A percentile compares a stretch with the other conserved stretches of the same genome.
phyloP scores from a whole-genome alignment of 192 early-diverging fungal genomes.

The Entomortierella beljakovae region DNA sequence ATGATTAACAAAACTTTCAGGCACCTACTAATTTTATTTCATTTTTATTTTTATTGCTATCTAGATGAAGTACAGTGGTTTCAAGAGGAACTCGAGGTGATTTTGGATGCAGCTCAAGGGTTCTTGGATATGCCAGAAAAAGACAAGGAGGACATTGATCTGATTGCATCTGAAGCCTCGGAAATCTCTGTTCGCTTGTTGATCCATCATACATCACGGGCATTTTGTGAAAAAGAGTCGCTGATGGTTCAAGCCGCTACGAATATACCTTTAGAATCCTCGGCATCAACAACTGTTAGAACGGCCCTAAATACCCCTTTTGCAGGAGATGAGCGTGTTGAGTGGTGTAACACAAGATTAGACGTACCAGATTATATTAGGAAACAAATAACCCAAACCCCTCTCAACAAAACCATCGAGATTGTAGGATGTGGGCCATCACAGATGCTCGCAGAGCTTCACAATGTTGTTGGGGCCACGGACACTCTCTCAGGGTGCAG shows the following conservation, averaged over 20 bases:
- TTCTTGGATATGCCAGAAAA: conserved; percentile 20
- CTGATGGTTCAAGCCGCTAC: conserved; percentile 7
- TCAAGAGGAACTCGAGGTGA: conserved; percentile 40
- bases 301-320: conserved; percentile 26
- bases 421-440: conserved; percentile 46
- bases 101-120: conserved; percentile 31
- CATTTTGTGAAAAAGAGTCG: conserved; percentile 31
- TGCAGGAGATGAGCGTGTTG: conserved; percentile 30
- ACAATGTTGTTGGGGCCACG: conserved; percentile 36
- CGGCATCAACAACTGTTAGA: not conserved
- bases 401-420: conserved; percentile 21
- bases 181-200: conserved; percentile 8
- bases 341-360: conserved; percentile 19
- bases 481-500: conserved; percentile 39
- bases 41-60: not conserved
- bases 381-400: conserved; percentile 18
- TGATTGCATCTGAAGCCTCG: conserved; percentile 13
- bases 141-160: conserved; percentile 33
- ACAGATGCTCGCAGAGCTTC: conserved; percentile 35
- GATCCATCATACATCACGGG: conserved; percentile 13
- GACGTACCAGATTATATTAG: conserved; percentile 21
- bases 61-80: conserved; percentile 53
- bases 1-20: not conserved
- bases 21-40: not conserved
- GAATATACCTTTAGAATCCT: not conserved